Base-by-base conservation (phyloP, 805 yeast genomes). In the Millerozyma miso region DNA sequence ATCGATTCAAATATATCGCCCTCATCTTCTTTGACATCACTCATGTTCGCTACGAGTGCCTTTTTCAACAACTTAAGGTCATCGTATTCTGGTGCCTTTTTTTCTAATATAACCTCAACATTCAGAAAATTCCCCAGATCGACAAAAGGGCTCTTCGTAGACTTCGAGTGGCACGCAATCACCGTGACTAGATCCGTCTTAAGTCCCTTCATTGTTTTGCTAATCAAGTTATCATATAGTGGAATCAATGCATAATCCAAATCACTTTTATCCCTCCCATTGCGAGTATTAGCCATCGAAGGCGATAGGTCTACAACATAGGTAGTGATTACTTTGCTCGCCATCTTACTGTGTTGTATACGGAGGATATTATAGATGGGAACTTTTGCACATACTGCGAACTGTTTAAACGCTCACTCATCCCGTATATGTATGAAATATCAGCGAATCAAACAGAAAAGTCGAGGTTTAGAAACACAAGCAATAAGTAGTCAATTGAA, bases 251-350 rank as follows among this genome's bases (percentile, higher is more conserved):
- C 68, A n/a, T 55, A 49, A 4, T 60, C 66, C 10, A 72, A 49
- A 56, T 69, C 57, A 48, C 59, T 77, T 69, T 72, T 15, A 63
- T 70, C 49, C 65, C 74, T 45, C 54, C 68, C 64, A 67, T 59
- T 32, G 63, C 56, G 18, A 56, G 59, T 44, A 49, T 62, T 32
- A 60, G 72, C 56, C 80, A 72, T 54, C 49, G 73, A 48, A 54
- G 67, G 63, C 8, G 77, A 69, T 12, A 73, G 60, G 54, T 81
- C 87, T 13, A 78, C 67, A 7, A 80, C 64, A 48, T 74, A 78
- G 1, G 66, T 60, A 0, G 80, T 74, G 26, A 63, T 61, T 41
- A 69, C 75, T 51, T 71, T 63, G 23, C 58, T 65, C 2, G 67
- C 64, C 67, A 62, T 63, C 17, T 19, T 12, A 40, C 13, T 26